Conservation (phyloP, 2,329 filamentous ascomycete species). For the Trichothecium sympodiale region DNA sequence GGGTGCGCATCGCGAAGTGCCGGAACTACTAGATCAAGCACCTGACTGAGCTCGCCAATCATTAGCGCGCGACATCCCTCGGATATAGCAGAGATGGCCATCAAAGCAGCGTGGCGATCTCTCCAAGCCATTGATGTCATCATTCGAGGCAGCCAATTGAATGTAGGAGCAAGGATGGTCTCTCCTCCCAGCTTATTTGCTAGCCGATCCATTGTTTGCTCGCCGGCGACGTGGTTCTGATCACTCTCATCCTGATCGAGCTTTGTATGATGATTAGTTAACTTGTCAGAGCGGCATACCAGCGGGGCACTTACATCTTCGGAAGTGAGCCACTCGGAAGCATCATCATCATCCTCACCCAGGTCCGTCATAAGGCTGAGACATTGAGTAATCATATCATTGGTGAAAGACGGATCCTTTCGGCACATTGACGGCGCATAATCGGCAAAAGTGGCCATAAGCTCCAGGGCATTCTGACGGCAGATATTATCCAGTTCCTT, state of each 20-base stretch:
- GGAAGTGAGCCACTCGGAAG: slow-evolving; percentile 80
- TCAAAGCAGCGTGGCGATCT: slow-evolving; percentile 89
- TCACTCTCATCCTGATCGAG: slow-evolving; percentile 94
- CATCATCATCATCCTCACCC: slow-evolving; percentile 88
- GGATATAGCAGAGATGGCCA: slow-evolving; percentile 98
- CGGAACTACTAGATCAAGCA: slow-evolving; percentile 88
- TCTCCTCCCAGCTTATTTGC: slow-evolving; percentile 96
- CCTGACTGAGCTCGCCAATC: slow-evolving; percentile 87
- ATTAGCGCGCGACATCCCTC: slow-evolving; percentile 94
- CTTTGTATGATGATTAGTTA: slow-evolving; percentile 23
- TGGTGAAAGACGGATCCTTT: slow-evolving; percentile 84
- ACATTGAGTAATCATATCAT: slow-evolving; percentile 97
- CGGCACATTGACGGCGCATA: slow-evolving; percentile 90
- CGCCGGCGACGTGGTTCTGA: slow-evolving; percentile 91
- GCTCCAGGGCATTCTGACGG: slow-evolving; percentile 86
- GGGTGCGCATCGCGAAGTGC: slow-evolving; percentile 83
- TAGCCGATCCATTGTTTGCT: slow-evolving; percentile 95
- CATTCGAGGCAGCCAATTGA: slow-evolving; percentile 95
- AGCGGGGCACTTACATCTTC: slow-evolving; percentile 59
- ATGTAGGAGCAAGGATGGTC: slow-evolving; percentile 84
- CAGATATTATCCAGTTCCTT: slow-evolving; percentile 87
- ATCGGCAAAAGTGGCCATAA: slow-evolving; percentile 97
- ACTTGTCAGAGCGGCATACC: neutral
- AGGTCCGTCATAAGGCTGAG: slow-evolving; percentile 97
- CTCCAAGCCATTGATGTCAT: slow-evolving; percentile 92